Base-by-base conservation (phyloP, 345 rosid species). In the Gossypium stocksii region DNA sequence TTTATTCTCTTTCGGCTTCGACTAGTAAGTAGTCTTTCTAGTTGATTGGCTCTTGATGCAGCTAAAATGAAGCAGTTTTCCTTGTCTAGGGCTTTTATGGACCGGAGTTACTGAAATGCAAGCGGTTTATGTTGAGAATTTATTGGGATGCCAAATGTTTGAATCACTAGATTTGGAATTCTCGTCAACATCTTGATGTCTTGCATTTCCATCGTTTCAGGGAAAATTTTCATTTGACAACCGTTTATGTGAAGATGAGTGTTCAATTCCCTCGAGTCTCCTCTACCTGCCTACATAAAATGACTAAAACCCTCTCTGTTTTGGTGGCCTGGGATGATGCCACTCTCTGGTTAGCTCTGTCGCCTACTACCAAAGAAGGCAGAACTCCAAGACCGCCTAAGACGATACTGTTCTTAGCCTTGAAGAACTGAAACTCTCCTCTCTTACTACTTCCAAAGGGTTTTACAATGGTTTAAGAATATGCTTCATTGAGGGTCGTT, bases 381-480 rank as follows among this genome's bases (percentile, higher is more conserved):
- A 20, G 93, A 81, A 61, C 82, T 91, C 91, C 98, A 89, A 2
- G 91, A 91, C 20, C 85, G 82, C 72, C 89, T 86, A 1, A 5
- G 98, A 92, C 9, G 97, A 92, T 5, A 81, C 79, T 23, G 89
- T 82, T 70, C 91, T 81, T 34, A 90, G 92, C 82, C 91, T 88
- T 7, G 80, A 91, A 0, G 97, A 91, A 70, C 86, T 82, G 20
- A 83, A 75, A 73, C 85, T 84, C 48, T 91, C 96, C 68, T 81
- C 88, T 46, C 99, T 90, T 63, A 89, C 97, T 38, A 92, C 96
- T 81, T 89, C 93, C 67, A 90, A 72, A 15, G 96, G 98, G 78
- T 91, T 93, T 81, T 93, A 97, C 71, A 95, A 74, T 2, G 99
- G 98, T 81, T 85, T 91, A 9, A 93, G 91, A 73, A 95, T 81